Percentiles rank a stretch among this genome's conserved stretches.
Conservation (phyloP, 345 rosid genomes). For the Eucalyptus grandis region DNA sequence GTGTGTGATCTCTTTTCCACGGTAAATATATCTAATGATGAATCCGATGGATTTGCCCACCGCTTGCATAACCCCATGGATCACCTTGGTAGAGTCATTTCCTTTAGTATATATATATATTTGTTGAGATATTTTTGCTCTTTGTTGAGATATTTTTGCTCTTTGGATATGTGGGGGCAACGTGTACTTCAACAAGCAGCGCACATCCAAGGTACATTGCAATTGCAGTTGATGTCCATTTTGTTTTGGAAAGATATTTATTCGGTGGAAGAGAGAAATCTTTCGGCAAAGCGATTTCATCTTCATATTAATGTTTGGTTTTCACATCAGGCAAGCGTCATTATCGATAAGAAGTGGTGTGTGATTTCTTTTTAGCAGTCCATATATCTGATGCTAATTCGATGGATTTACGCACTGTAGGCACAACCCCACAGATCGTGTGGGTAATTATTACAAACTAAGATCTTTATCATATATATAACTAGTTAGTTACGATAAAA, state of each 20-base stretch:
- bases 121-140: background rate
- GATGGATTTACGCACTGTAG: too few species aligned
- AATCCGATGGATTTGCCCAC: too few species aligned
- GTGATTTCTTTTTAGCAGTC: too few species aligned
- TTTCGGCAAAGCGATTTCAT: background rate
- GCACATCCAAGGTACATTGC: background rate
- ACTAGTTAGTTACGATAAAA: too few species aligned
- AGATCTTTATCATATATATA: too few species aligned
- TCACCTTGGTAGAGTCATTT: background rate
- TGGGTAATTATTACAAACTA: background rate
- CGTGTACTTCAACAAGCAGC: too few species aligned
- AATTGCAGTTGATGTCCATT: background rate
- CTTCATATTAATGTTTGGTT: background rate
- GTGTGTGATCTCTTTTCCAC: background rate
- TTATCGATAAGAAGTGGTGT: too few species aligned
- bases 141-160: background rate
- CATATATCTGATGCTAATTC: accelerated
- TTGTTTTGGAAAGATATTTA: background rate
- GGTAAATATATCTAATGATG: background rate
- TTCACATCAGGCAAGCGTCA: accelerated
- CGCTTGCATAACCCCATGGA: background rate
- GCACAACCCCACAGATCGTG: background rate
- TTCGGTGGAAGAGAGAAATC: background rate
- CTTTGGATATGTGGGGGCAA: background rate
- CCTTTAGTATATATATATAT: too few species aligned